Evolutionary conservation across 192 early-diverging fungal genomes (phyloP), one percentile per base, ranked within the genome.

Genomic region (Umbelopsis ramanniana): DNA sequence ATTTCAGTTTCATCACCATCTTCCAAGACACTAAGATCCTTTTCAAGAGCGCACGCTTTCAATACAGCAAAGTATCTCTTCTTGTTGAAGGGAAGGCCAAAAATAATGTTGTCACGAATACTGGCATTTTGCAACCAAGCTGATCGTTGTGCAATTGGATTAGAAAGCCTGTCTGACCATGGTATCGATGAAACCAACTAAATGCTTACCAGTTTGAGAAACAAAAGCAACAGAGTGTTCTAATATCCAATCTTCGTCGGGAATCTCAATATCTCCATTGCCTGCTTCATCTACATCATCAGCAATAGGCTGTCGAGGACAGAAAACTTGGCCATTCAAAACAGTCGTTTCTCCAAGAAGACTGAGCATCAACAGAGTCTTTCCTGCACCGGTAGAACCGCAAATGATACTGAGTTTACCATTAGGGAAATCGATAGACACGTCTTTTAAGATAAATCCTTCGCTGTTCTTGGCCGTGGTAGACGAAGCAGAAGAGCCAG

Each of bases 381-480:
- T 98, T 45, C 97, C 97, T 7, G 90, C 84, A 8, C 93, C 95
- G 12, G 95, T 96, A 11, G 92, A 72, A 22, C 97, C 97, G 50
- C 86, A 87, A 33, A 87, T 66, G 45, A 87, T 57, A 53, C 84
- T 85, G 11, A 87, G 72, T 71, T 87, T 77, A 33, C 74, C 79
- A 33, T 80, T 66, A 22, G 86, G 86, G 60, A 87, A 87, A n/a
- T 79, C 74, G 46, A 85, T 52, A 2, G 73, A 77, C 4, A 84
- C 53, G 54, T 78, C 54, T 35, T 79, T 85, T 21, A 87, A 72
- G 23, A 75, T 75, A 63, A 87, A 87, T 3, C 74, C 76, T 24
- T 81, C 71, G 17, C 43, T 26, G 5, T 43, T 57, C 46, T 63
- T 68, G 5, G 68, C 57, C 3, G 57, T 63, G 4, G 33, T 37